Evolutionary conservation across 805 yeast genomes (phyloP), one percentile per base, ranked within the genome.

Genomic region (Myxozyma sirexii): DNA sequence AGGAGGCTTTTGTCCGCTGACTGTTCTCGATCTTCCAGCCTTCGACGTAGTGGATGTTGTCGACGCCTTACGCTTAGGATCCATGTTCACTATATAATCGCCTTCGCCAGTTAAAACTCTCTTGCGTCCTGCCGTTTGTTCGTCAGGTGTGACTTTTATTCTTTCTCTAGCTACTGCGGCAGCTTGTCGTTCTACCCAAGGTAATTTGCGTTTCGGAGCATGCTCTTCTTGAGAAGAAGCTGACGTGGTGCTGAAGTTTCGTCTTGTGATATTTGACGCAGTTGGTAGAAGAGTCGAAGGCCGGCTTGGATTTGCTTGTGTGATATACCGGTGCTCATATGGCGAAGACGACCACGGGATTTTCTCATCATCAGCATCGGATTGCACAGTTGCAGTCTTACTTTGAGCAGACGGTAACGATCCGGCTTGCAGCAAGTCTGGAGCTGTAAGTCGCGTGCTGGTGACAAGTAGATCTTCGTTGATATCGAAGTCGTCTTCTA

Each of bases 51-150:
- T 19, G 3, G 46, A 17, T 17, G 55, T 45, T 21, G 31, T 41
- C 12, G 57, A 38, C 13, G 57, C 64, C 21, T 51, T 54, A 29
- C 35, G 33, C 10, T 39, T 54, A 13, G 48, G 41, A 26, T 54
- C 48, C n/a, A 54, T 37, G 8, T 39, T 21, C 19, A 59, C 23
- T 21, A 59, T 48, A 27, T 59, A 58, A 7, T 29, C 19, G 29
- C 29, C 44, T 5, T 51, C 55, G 23, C 53, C 53, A 6, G 53
- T 21, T 13, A 24, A 17, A 4, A 48, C 53, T 13, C 53, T 35
- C 19, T 47, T 50, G 10, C 42, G 42, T 38, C 42, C n/a, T 38
- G 21, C 8, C 21, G n/a, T 38, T 10, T 27, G 26, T 39, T 23
- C 31, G 6, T 44, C 33, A 8, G n/a, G 21, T 26, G 24, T 21